Percentiles rank a stretch among this genome's conserved stretches.
These are phyloP conservation scores for Lasiodiplodia sp. DNA, from an alignment of 2,329 filamentous ascomycete species.

Conservation along the genomic window DNA sequence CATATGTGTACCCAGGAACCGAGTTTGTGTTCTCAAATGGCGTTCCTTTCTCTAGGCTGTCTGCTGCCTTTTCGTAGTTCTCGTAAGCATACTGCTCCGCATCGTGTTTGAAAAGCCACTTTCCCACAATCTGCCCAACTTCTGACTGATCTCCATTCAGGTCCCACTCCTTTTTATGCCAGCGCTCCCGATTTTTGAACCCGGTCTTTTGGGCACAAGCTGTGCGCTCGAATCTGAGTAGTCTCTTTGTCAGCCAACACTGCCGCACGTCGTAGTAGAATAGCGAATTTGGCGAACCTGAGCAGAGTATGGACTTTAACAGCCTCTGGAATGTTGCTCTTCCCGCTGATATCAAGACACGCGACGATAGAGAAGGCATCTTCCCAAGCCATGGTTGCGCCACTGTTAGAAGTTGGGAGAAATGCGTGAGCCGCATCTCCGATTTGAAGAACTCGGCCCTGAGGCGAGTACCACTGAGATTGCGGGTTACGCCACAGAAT, in stretches of 20 bases:
- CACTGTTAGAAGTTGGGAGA: conserved; percentile 62
- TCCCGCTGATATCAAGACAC: conserved; percentile 39
- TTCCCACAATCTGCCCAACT: not conserved
- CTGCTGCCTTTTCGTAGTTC: not conserved
- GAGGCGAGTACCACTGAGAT: conserved; percentile 60
- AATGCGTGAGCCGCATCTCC: conserved; percentile 65
- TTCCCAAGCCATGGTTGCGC: conserved; percentile 63
- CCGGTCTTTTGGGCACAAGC: conserved; percentile 45
- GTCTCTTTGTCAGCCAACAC: too few relatives aligned
- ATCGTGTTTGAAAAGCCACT: not conserved
- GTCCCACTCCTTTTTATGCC: conserved; percentile 34
- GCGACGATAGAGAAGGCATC: conserved; percentile 49
- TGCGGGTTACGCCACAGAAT: conserved; percentile 63
- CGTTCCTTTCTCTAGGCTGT: not conserved
- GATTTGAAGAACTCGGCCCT: conserved; percentile 58
- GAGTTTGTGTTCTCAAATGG: not conserved
- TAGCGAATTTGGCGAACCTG: conserved; percentile 7
- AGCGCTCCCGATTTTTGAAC: conserved; percentile 45
- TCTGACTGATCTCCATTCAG: not conserved
- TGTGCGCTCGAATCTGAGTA: conserved; percentile 35
- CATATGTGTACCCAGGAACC: not conserved
- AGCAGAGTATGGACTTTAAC: conserved; percentile 46
- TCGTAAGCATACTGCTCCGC: not conserved
- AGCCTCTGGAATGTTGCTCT: conserved; percentile 40
- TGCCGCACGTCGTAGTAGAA: too few relatives aligned